A percentile compares a stretch with the other conserved stretches of the same genome.
Conservation (phyloP, 1,284 basidiomycete genomes). For the Ganoderma lingzhi region DNA sequence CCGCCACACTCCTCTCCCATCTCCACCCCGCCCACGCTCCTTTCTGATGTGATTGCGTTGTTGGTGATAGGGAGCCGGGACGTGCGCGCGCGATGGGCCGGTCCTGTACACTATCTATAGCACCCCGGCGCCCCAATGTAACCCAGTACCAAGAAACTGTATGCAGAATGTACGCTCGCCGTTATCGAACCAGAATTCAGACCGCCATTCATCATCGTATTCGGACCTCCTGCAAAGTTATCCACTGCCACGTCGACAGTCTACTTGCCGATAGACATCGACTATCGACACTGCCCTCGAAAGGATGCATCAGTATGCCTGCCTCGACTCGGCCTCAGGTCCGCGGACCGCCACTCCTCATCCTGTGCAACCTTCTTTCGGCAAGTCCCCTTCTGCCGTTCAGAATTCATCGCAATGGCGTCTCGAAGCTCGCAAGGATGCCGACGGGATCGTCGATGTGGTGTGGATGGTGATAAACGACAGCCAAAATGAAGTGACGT, state of each 20-base stretch:
- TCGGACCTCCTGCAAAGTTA: neutral
- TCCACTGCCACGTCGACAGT: neutral
- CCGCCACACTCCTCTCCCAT: neutral
- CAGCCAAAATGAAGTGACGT: neutral
- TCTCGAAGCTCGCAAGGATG: neutral
- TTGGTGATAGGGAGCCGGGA: neutral
- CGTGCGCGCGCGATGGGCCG: neutral
- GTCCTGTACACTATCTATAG: neutral
- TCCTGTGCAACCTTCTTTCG: neutral
- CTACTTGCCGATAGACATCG: too few species aligned
- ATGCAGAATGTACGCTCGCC: neutral
- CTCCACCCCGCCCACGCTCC: neutral
- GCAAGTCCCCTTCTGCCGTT: neutral
- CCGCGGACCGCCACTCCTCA: neutral
- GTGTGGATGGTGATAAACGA: neutral
- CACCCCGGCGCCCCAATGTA: neutral
- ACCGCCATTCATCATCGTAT: neutral
- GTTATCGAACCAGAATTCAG: slow-evolving; percentile 2
- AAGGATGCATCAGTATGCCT: neutral
- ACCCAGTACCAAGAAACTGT: neutral
- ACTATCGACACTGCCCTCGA: too few species aligned
- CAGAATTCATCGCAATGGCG: neutral
- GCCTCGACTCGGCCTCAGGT: neutral
- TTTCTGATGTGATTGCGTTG: neutral
- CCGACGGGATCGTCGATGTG: neutral